Percentiles rank a stretch among this genome's conserved stretches.
Evolutionary conservation across 331 rosid species (phyloP).

Genomic region (Dryas integrifolia): DNA sequence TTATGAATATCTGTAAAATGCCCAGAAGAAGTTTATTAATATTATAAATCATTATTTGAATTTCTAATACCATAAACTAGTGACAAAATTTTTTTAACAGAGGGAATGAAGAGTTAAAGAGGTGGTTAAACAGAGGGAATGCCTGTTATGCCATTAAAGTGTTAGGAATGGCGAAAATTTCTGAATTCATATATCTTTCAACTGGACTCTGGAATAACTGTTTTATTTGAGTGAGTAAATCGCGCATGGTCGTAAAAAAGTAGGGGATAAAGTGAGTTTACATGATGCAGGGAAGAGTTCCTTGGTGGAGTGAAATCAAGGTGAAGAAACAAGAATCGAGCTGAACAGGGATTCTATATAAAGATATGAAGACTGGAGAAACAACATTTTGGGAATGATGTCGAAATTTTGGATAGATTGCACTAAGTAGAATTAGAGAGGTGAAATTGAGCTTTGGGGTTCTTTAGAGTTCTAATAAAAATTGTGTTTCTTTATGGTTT

Average conservation of each 20-base stretch:
- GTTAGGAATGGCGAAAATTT: neutral
- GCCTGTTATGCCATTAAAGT: neutral
- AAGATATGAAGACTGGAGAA: neutral
- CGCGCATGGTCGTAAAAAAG: neutral
- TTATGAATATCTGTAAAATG: neutral
- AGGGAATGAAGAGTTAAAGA: neutral
- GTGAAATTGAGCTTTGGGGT: neutral
- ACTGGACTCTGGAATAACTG: neutral
- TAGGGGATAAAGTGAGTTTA: neutral
- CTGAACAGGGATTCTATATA: neutral
- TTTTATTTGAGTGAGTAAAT: neutral
- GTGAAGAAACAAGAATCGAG: neutral
- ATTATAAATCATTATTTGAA: neutral
- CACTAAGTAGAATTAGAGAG: neutral
- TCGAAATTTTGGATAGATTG: neutral
- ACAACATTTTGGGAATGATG: neutral
- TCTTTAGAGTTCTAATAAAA: neutral
- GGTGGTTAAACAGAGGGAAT: neutral
- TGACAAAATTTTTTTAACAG: no score
- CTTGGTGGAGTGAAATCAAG: neutral
- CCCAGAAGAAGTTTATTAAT: neutral
- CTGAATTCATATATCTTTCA: neutral
- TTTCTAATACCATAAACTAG: neutral
- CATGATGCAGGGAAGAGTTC: neutral
- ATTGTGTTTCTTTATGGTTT: neutral